These are phyloP conservation scores for Beta macrorhiza DNA, from an alignment of 179 eudicot species.

Conservation along the genomic window DNA sequence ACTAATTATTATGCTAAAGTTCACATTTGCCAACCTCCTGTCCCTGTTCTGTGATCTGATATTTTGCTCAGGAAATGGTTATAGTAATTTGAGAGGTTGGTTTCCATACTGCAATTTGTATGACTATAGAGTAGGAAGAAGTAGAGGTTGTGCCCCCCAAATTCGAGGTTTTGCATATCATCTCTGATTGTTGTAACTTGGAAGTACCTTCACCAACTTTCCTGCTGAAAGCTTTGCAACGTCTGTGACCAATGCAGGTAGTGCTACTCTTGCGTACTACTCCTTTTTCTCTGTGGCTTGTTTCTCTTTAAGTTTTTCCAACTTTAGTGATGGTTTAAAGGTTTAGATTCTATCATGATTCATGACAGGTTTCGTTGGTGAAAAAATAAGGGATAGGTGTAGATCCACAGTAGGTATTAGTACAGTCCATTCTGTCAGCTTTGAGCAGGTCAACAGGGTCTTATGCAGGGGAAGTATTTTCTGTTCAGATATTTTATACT, in stretches of 20 bases:
- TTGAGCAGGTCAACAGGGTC: neutral
- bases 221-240: slow-evolving; percentile 13
- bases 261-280: slow-evolving; percentile 1
- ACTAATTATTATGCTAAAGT: neutral
- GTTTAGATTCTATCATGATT: neutral
- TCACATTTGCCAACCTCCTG: neutral
- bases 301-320: slow-evolving; percentile 3
- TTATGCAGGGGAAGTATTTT: neutral
- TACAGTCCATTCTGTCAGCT: neutral
- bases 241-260: neutral
- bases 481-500: neutral
- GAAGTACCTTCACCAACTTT: neutral
- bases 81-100: neutral
- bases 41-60: neutral
- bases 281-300: neutral
- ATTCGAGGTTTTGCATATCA: neutral
- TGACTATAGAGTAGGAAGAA: neutral
- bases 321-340: neutral
- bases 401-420: neutral
- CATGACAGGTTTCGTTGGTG: neutral
- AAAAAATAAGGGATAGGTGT: neutral
- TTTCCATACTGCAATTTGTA: neutral
- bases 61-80: neutral
- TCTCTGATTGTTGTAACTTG: neutral
- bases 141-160: neutral